These are phyloP conservation scores for Lasiodiplodia sp. DNA, from an alignment of 2,329 filamentous ascomycete genomes.

Conservation along the genomic window DNA sequence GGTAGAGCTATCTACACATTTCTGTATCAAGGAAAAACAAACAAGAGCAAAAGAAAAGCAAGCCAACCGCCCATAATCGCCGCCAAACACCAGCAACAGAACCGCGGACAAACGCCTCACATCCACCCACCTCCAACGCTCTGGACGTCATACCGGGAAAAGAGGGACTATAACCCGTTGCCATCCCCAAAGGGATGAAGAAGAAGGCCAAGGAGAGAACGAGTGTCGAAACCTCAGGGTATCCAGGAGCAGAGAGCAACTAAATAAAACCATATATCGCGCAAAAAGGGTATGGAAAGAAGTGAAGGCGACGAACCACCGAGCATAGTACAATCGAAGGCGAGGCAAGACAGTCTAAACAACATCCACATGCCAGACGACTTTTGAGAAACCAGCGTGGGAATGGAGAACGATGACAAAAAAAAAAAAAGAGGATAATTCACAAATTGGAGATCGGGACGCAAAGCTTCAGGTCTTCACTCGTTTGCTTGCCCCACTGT, in stretches of 20 bases:
- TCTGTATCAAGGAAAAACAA: neutral
- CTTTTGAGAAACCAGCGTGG: conserved; percentile 16
- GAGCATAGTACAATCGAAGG: conserved; percentile 24
- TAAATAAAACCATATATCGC: conserved; percentile 25
- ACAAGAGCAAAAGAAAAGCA: neutral
- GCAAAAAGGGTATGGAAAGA: conserved; percentile 28
- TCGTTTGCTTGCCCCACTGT: conserved; percentile 44
- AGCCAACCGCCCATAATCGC: neutral
- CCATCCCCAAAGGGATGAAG: neutral
- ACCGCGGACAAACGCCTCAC: conserved; percentile 21
- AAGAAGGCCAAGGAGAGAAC: conserved; percentile 15
- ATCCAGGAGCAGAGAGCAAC: conserved; percentile 29
- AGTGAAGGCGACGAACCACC: conserved; percentile 13
- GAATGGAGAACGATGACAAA: neutral
- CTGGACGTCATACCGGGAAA: conserved; percentile 16
- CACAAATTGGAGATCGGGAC: neutral
- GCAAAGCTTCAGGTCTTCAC: conserved; percentile 41
- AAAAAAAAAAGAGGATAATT: neutral
- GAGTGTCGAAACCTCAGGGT: conserved; percentile 29
- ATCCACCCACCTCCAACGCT: conserved; percentile 16
- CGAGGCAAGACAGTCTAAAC: conserved; percentile 19
- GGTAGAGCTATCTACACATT: conserved; percentile 23
- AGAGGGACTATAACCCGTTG: conserved; percentile 9
- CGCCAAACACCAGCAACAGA: conserved; percentile 22
- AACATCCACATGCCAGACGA: conserved; percentile 28